phyloP scores from a whole-genome alignment of 2,329 filamentous ascomycete genomes.

The Cordyceps cateniannulata region DNA sequence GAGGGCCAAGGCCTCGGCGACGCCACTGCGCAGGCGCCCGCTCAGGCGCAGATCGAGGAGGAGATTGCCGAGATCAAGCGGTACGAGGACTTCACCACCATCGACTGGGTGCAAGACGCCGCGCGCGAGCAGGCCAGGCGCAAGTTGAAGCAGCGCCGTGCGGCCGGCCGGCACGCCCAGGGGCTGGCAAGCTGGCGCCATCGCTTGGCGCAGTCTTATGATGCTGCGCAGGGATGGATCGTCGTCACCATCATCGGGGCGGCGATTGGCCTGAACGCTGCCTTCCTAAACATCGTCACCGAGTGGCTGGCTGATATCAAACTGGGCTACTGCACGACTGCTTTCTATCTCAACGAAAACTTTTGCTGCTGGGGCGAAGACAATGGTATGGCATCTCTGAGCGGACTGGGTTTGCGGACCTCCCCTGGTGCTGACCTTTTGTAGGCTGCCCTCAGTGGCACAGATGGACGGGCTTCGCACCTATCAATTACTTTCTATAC shows the following conservation, averaged over 20 bases:
- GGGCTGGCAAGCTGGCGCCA: slow-evolving; percentile 71
- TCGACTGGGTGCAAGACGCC: slow-evolving; percentile 98
- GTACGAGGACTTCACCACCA: slow-evolving; percentile 98
- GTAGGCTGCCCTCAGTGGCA: slow-evolving; percentile 82
- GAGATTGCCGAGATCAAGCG: slow-evolving; percentile 97
- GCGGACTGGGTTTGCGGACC: background rate
- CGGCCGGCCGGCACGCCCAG: slow-evolving; percentile 64
- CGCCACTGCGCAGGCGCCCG: slow-evolving; percentile 29
- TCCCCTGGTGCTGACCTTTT: slow-evolving; percentile 17
- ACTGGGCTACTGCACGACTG: slow-evolving; percentile 89
- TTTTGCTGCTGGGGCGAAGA: slow-evolving; percentile 99
- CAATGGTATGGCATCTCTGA: slow-evolving; percentile 46
- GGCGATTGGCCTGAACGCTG: slow-evolving; percentile 91
- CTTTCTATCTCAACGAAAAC: slow-evolving; percentile 92
- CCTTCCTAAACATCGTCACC: slow-evolving; percentile 87
- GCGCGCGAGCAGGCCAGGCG: slow-evolving; percentile 81
- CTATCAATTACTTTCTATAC: slow-evolving; percentile 82
- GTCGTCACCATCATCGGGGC: slow-evolving; percentile 89
- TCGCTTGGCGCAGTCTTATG: slow-evolving; percentile 78
- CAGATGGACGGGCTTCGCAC: slow-evolving; percentile 71
- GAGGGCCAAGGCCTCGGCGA: slow-evolving; percentile 39
- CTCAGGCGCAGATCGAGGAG: slow-evolving; percentile 72
- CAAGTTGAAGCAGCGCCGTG: slow-evolving; percentile 66
- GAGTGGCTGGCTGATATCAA: slow-evolving; percentile 97
- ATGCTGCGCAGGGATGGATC: slow-evolving; percentile 96